Evolutionary conservation across 1,139 yeast species (phyloP).

Genomic region (Nematodospora anomalae): DNA sequence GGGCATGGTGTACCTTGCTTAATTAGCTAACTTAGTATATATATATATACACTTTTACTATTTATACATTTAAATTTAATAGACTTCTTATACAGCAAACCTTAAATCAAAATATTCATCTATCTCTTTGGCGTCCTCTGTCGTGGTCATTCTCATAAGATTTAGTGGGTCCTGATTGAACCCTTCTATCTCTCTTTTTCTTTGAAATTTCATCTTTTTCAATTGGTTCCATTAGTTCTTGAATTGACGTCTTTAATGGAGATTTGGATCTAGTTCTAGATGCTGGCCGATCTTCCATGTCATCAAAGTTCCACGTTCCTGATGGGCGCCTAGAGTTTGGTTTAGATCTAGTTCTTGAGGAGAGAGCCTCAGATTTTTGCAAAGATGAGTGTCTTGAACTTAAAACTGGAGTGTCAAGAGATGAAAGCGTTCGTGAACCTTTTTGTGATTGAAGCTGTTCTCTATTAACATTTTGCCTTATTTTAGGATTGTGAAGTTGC

Average conservation of each 20-base stretch:
- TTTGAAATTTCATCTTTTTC: constrained; percentile 19
- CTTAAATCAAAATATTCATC: constrained; percentile 3
- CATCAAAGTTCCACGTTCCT: background rate
- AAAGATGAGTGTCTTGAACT: constrained; percentile 6
- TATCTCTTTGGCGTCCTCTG: constrained; percentile 15
- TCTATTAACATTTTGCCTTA: background rate
- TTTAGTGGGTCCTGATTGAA: constrained; percentile 6
- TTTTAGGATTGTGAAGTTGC: background rate
- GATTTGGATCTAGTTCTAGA: constrained; percentile 44
- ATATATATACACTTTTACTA: constrained; percentile 1
- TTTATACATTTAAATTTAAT: background rate
- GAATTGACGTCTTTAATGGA: constrained; percentile 37
- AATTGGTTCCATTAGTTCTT: constrained; percentile 28
- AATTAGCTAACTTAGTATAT: background rate
- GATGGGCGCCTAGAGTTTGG: constrained; percentile 1
- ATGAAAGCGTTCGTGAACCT: constrained; percentile 6
- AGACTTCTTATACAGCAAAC: background rate
- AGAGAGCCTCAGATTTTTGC: background rate
- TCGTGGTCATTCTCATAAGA: constrained; percentile 12
- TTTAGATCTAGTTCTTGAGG: background rate
- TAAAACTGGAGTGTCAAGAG: constrained; percentile 1
- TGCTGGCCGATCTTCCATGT: constrained; percentile 32
- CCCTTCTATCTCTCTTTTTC: constrained; percentile 15
- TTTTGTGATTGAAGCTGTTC: background rate
- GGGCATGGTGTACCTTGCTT: constrained; percentile 49